Percentiles rank a stretch among this genome's conserved stretches.
These are phyloP conservation scores for Calonectria fujianensis DNA, from an alignment of 2,329 filamentous ascomycete genomes.

Conservation along the genomic window DNA sequence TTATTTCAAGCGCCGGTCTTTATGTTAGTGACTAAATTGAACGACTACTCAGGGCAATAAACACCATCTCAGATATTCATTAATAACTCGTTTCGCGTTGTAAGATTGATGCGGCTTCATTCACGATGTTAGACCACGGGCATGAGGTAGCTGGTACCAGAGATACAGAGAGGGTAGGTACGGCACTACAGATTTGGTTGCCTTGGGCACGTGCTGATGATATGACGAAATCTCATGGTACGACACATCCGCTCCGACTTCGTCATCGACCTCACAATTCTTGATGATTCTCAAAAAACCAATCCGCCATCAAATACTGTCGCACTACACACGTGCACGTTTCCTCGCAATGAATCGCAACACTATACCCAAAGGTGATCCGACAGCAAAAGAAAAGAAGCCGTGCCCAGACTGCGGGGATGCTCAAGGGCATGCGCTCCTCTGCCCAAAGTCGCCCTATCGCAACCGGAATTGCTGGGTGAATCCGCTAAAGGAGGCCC, in stretches of 20 bases:
- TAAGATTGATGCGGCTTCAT: background rate
- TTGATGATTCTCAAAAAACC: constrained; percentile 7
- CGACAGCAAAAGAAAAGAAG: background rate
- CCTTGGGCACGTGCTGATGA: constrained; percentile 1
- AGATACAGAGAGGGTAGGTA: background rate
- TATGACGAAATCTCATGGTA: background rate
- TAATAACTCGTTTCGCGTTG: background rate
- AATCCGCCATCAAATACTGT: background rate
- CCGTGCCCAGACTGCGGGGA: constrained; percentile 28
- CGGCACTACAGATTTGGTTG: background rate
- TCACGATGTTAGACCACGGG: background rate
- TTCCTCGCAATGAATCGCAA: constrained; percentile 14
- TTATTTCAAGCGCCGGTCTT: background rate
- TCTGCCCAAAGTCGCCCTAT: constrained; percentile 30
- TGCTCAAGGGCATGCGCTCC: constrained; percentile 23
- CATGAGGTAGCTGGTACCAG: background rate
- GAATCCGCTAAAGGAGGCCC: constrained; percentile 3
- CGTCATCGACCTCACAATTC: background rate
- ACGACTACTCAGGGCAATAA: background rate
- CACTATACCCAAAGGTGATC: background rate
- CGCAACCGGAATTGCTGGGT: constrained; percentile 34
- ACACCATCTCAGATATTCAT: background rate
- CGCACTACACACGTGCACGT: constrained; percentile 2
- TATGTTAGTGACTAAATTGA: background rate
- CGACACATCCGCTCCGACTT: background rate